Evolutionary conservation across 2,329 filamentous ascomycete genomes (phyloP), one percentile per base, ranked within the genome.

Genomic region (Ramularia collo-cygni): DNA sequence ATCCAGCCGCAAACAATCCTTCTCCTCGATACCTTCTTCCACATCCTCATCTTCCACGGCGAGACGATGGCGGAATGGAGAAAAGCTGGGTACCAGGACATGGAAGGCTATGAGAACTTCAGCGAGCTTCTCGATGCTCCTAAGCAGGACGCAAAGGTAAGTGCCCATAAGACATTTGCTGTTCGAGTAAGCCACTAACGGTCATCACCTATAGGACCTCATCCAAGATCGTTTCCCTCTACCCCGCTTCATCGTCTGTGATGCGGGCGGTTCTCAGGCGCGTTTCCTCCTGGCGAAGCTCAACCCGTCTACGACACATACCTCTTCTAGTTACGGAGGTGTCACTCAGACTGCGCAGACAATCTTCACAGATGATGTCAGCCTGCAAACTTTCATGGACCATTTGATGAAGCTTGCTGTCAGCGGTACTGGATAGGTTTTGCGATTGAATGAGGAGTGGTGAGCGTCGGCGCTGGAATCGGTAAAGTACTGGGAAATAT

Each of bases 281-380:
- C 87, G 92, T 69, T 98, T 98, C 77, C 68, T 98, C 42, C 73
- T 98, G 31, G 94, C 88, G 28, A 98, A 98, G 70, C 79, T 98
- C 44, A 98, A 98, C 67, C 92, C 92, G 1, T 94, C 86, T 1
- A 98, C 92, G 3, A 98, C 92, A 10, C 92, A 98, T 64, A 95
- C 92, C 0, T 89, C 84, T 1, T 86, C 87, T 29, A 84, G 85
- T 9, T 96, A 95, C 59, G 92, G 92, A 40, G 89, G 88, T 46
- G 85, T 90, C 35, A 80, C 84, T 19, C 85, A 90, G 58, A 89
- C 84, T 33, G 89, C 90, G 7, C 92, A 98, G 66, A 98, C 92
- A 4, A 98, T 98, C 56, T 98, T 98, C 69, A 98, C 92, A 1
- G 92, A 98, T 59, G 92, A 98, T 64, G 92, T 98, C 39, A 95